These are phyloP conservation scores for Cercophora sp. DNA, from an alignment of 495 filamentous ascomycete genomes.

Conservation along the genomic window DNA sequence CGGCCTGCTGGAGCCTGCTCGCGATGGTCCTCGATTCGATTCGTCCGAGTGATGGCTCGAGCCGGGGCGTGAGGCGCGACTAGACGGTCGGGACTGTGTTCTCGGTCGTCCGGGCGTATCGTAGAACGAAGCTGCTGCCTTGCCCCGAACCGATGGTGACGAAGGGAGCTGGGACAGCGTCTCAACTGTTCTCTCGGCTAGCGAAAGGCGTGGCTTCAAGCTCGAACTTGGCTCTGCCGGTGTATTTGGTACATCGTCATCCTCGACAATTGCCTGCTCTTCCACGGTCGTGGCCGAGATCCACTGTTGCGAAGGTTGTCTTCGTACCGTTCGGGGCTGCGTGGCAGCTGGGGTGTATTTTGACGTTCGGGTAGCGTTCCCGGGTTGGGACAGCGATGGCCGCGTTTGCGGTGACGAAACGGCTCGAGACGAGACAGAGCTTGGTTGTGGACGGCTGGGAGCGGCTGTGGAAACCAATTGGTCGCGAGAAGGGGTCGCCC, in stretches of 20 bases:
- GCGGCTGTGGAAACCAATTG: slow-evolving; percentile 27
- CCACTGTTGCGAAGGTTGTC: slow-evolving; percentile 28
- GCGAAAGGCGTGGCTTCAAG: slow-evolving; percentile 34
- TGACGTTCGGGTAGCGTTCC: slow-evolving; percentile 6
- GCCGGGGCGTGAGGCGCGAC: slow-evolving; percentile 36
- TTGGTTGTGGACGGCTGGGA: slow-evolving; percentile 10
- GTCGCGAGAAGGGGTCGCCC: slow-evolving; percentile 39
- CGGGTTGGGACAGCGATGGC: slow-evolving; percentile 3
- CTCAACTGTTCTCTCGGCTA: slow-evolving; percentile 47
- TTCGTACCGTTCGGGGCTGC: slow-evolving; percentile 11
- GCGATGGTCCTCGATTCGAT: slow-evolving; percentile 27
- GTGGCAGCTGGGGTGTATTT: slow-evolving; percentile 10
- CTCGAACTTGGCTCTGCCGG: too few species aligned
- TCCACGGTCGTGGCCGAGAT: slow-evolving; percentile 20
- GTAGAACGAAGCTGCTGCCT: slow-evolving; percentile 34
- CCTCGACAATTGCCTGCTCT: slow-evolving; percentile 13
- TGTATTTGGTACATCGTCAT: too few species aligned
- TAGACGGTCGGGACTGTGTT: slow-evolving; percentile 34
- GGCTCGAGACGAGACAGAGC: slow-evolving; percentile 13
- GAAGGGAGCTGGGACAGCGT: slow-evolving; percentile 45
- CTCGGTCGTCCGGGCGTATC: slow-evolving; percentile 21
- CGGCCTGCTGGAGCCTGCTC: slow-evolving; percentile 35
- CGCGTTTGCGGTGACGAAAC: slow-evolving; percentile 24
- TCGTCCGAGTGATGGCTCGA: slow-evolving; percentile 44
- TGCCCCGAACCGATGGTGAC: slow-evolving; percentile 41